phyloP scores from a whole-genome alignment of 441 rosid species.

The Populus tomentosa region DNA sequence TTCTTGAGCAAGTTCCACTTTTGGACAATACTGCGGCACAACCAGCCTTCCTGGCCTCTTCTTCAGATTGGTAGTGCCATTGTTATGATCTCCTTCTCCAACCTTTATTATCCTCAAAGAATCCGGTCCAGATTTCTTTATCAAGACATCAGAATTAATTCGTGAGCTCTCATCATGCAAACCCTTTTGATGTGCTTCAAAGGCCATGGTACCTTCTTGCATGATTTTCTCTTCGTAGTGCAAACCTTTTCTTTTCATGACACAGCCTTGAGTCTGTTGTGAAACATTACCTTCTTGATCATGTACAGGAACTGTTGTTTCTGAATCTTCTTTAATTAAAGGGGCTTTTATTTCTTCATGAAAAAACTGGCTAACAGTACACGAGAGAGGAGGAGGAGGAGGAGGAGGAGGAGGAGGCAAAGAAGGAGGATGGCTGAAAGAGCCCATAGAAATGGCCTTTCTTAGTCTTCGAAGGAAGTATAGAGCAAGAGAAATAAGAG shows the following conservation, averaged over 20 bases:
- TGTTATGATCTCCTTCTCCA: neutral
- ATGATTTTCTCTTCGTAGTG: neutral
- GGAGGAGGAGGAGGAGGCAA: constrained; percentile 3
- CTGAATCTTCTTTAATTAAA: neutral
- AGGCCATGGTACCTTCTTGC: neutral
- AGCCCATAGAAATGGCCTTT: constrained; percentile 16
- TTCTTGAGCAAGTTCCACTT: too few species aligned
- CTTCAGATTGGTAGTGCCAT: too few species aligned
- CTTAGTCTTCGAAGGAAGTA: constrained; percentile 3
- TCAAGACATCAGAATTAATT: neutral
- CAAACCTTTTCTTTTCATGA: neutral
- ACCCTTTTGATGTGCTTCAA: constrained; percentile 12
- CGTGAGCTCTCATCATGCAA: neutral
- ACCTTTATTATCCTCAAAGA: neutral
- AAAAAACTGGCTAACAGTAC: constrained; percentile 12
- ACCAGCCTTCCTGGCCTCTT: too few species aligned
- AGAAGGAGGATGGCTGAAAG: constrained; percentile 11
- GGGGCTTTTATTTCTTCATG: neutral
- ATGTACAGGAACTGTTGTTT: neutral
- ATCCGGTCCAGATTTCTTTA: neutral
- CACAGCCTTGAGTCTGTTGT: neutral
- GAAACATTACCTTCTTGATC: neutral
- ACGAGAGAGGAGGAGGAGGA: too few species aligned
- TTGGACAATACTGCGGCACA: too few species aligned
- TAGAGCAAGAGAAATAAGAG: constrained; percentile 14